Base-by-base conservation (phyloP, 2,329 filamentous ascomycete genomes). In the Ascochyta fabae region DNA sequence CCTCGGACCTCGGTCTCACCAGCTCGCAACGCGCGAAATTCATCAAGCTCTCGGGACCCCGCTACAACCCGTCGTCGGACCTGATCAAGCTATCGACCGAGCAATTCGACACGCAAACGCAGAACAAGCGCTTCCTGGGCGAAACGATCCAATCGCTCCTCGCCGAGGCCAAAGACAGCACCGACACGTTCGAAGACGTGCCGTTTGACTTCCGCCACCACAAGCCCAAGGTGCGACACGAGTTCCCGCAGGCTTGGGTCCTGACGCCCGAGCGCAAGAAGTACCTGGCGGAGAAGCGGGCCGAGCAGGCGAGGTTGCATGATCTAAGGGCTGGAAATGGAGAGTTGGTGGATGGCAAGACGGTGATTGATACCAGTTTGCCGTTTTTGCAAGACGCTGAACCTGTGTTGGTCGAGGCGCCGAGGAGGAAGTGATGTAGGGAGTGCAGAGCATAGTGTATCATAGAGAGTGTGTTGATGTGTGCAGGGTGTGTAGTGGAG, bases 71-170 rank as follows among this genome's bases (percentile, higher is more conserved):
- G 0, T 83, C 88, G 66, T 92, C 83, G 50, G 86, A 92, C 66
- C 80, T 91, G 56, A 82, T 97, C 67, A 92, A 91, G 78, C 96
- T 99, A 84, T 92, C 90, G 72, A 91, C 90, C 79, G 95, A 98
- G 77, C 87, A 88, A 72, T 96, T 90, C 75, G 87, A 91, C 72
- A 90, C 93, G 51, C 89, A 92, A 72, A 91, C 93, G 16, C 93
- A 98, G 80, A 99, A 99, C 81, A 99, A 98, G 83, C 87, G 91
- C n/a, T 95, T 95, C 74, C 83, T 99, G 22, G 89, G 87, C 48
- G 91, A 96, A 67, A 77, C 92, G 44, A 85, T 98, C 45, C 82
- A 88, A 60, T 85, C 82, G 45, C 79, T 99, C 62, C 79, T 99
- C 56, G 80, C 79, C 6, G 87, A 91, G 71, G 92, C 93, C 55